These are phyloP conservation scores for Trichoderma citrinoviride DNA, from an alignment of 2,329 filamentous ascomycete genomes.

Conservation along the genomic window DNA sequence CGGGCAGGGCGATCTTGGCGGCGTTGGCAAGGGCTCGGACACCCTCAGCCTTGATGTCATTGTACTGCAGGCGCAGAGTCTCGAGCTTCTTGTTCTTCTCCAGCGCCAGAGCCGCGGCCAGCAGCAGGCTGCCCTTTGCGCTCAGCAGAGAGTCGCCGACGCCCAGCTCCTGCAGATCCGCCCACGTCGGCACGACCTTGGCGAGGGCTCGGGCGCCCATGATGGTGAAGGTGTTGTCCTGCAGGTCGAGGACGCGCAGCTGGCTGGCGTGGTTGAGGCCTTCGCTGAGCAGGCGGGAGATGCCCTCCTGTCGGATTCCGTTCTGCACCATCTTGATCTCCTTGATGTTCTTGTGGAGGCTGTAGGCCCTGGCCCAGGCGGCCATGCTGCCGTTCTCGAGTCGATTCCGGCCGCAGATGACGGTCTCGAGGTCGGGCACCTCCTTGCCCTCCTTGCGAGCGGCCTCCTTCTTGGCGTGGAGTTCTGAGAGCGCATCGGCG, in stretches of 20 bases:
- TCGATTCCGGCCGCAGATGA: constrained; percentile 93
- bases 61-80: constrained; percentile 82
- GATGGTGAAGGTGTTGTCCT: constrained; percentile 95
- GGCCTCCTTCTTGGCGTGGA: constrained; percentile 80
- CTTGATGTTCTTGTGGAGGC: constrained; percentile 76
- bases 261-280: constrained; percentile 69
- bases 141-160: constrained; percentile 85
- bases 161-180: constrained; percentile 74
- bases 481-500: constrained; percentile 78
- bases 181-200: constrained; percentile 71
- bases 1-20: constrained; percentile 65
- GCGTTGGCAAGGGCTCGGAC: constrained; percentile 70
- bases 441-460: constrained; percentile 68
- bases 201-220: constrained; percentile 76
- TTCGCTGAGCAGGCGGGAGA: constrained; percentile 73
- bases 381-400: constrained; percentile 95
- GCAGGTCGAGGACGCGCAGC: constrained; percentile 79
- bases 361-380: constrained; percentile 87
- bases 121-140: constrained; percentile 69
- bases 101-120: constrained; percentile 69
- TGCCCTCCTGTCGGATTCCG: constrained; percentile 91
- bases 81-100: constrained; percentile 79
- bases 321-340: constrained; percentile 98
- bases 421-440: constrained; percentile 86
- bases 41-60: constrained; percentile 81